Evolutionary conservation across 441 rosid species (phyloP).

Genomic region (Pelargonium fulgidum): DNA sequence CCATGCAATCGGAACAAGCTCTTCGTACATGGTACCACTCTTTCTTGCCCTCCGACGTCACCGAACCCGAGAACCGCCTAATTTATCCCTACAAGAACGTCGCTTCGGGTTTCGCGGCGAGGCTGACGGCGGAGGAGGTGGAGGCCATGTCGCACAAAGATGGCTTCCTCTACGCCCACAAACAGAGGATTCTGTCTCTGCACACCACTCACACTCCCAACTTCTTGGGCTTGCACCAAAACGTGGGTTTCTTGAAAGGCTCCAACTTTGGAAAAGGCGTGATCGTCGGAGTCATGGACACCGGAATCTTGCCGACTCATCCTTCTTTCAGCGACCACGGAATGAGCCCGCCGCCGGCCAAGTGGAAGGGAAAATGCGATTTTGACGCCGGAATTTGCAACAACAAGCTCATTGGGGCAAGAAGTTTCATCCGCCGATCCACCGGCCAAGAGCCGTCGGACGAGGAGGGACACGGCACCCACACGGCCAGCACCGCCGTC

Average conservation of each 20-base stretch:
- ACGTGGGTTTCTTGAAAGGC: background rate
- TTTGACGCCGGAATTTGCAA: background rate
- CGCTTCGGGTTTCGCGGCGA: background rate
- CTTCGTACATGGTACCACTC: background rate
- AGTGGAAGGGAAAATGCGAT: background rate
- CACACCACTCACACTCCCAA: background rate
- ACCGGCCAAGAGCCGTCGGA: background rate
- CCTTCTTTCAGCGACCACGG: background rate
- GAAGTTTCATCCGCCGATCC: background rate
- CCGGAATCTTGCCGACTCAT: background rate
- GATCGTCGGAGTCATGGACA: background rate
- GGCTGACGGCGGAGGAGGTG: slow-evolving; percentile 1
- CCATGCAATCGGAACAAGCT: background rate
- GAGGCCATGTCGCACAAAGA: background rate
- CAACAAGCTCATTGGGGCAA: background rate
- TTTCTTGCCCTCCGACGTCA: background rate
- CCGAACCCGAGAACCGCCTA: background rate
- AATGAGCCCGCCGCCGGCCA: background rate
- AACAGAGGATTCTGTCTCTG: background rate
- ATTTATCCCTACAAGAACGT: background rate
- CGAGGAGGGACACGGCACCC: background rate
- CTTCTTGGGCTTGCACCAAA: background rate
- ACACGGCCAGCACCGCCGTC: background rate
- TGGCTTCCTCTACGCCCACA: background rate
- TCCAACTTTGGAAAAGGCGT: background rate